These are phyloP conservation scores for Geosmithia morbida DNA, from an alignment of 2,329 filamentous ascomycete species.

Conservation along the genomic window DNA sequence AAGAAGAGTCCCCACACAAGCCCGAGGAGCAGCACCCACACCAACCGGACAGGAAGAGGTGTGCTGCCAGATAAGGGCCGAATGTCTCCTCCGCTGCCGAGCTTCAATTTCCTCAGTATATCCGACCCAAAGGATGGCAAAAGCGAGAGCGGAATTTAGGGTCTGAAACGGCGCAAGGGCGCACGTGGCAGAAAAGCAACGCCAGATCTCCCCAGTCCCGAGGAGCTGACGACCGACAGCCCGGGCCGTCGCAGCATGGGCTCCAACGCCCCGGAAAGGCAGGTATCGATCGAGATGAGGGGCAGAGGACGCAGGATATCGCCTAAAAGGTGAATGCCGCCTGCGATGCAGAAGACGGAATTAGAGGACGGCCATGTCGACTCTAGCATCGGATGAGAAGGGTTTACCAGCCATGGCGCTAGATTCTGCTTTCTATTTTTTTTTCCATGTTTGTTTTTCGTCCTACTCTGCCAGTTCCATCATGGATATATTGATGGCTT, in stretches of 20 bases:
- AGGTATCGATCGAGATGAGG: not conserved
- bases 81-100: conserved; percentile 34
- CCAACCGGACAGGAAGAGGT: conserved; percentile 10
- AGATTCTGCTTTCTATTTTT: too few relatives aligned
- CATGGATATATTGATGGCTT: too few relatives aligned
- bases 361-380: conserved; percentile 5
- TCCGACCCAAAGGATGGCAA: conserved; percentile 22
- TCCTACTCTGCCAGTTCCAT: too few relatives aligned
- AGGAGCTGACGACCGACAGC: not conserved
- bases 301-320: not conserved
- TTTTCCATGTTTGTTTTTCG: too few relatives aligned
- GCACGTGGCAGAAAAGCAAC: not conserved
- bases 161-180: conserved; percentile 38
- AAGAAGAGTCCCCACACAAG: conserved; percentile 15
- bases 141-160: conserved; percentile 35
- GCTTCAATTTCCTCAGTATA: conserved; percentile 32
- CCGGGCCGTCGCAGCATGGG: conserved; percentile 1
- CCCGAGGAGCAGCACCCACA: conserved; percentile 19
- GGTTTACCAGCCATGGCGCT: conserved; percentile 4
- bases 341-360: not conserved
- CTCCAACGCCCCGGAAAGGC: not conserved
- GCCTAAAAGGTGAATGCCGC: not conserved
- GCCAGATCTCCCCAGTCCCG: not conserved
- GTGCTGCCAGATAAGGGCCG: conserved; percentile 5
- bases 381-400: conserved; percentile 16